Evolutionary conservation across 2,329 filamentous ascomycete species (phyloP).

Genomic region (Mycosphaerella sp.): DNA sequence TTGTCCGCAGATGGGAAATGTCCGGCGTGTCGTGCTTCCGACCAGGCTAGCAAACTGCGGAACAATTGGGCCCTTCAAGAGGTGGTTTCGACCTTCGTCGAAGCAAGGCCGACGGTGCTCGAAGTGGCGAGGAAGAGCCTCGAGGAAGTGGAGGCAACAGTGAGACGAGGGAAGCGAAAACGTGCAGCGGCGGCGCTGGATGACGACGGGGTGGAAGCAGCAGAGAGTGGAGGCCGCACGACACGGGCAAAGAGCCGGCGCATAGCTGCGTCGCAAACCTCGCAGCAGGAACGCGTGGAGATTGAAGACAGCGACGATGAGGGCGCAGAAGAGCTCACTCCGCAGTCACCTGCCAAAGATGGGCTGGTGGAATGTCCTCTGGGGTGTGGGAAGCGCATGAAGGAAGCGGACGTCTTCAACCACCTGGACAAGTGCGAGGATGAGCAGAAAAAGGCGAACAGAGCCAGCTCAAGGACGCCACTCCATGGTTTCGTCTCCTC

Average conservation of each 20-base stretch:
- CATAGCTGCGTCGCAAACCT: constrained; percentile 28
- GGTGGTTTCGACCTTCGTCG: constrained; percentile 70
- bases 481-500: constrained; percentile 15
- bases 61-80: constrained; percentile 83
- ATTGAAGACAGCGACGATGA: constrained; percentile 39
- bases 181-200: constrained; percentile 33
- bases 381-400: constrained; percentile 70
- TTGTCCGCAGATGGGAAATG: constrained; percentile 80
- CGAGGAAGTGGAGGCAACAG: constrained; percentile 22
- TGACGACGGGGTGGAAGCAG: constrained; percentile 28
- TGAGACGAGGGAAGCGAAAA: constrained; percentile 48
- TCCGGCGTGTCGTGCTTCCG: constrained; percentile 69
- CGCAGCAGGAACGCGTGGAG: constrained; percentile 28
- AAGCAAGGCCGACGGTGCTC: constrained; percentile 57
- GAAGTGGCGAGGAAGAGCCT: constrained; percentile 50
- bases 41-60: constrained; percentile 78
- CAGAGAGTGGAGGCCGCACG: constrained; percentile 28
- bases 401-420: constrained; percentile 66
- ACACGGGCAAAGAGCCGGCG: constrained; percentile 36
- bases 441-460: constrained; percentile 28
- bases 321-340: constrained; percentile 32
- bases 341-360: constrained; percentile 49
- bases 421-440: constrained; percentile 68
- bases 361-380: constrained; percentile 79
- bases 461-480: constrained; percentile 21